Base-by-base conservation (phyloP, 1,284 basidiomycete species). In the Xerocomus amazonicus region DNA sequence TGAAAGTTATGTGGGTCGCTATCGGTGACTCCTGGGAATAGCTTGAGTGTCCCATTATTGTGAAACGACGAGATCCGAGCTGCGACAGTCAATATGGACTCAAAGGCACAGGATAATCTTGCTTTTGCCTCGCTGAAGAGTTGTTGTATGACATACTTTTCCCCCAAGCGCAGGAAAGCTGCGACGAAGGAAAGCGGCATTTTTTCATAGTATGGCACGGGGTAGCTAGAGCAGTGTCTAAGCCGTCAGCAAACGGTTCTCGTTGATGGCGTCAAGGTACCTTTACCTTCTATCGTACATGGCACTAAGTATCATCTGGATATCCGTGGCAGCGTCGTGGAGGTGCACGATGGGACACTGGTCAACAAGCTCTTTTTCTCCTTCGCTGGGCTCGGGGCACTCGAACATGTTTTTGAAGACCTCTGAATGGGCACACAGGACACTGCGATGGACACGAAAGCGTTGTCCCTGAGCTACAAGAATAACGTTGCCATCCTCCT, bases 391-490 rank as follows among this genome's bases (percentile, higher is more conserved):
- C 13, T 45, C 27, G 19, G 31, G 36, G 12, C 35, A 38, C 7
- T 31, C 19, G 23, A 61, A 64, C 58, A 60, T 56, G 37, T 54
- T 53, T 28, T 46, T 48, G 45, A 62, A 62, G 14, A 64, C 36
- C 8, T 50, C 48, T 6, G 62, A 64, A 32, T 60, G 47, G 9
- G 37, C 14, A 16, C 37, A 19, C 17, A 62, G 39, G 41, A 56
- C 35, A 32, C 48, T 51, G 6, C 58, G 50, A 28, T 61, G 60
- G 17, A 64, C 61, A 6, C 51, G 52, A 34, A 61, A 61, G 9
- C 16, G 31, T 47, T 55, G 56, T 16, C 14, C 45, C 16, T 46
- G 28, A 8, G 10, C 28, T 32, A n/a, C 36, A 6, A 46, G 35
- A 10, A 46, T 29, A 9, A 46, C 26, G 17, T 46, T 38, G 29